Evolutionary conservation across 306 rosid genomes (phyloP), one percentile per base, ranked within the genome.

Genomic region (Corylus avellana): DNA sequence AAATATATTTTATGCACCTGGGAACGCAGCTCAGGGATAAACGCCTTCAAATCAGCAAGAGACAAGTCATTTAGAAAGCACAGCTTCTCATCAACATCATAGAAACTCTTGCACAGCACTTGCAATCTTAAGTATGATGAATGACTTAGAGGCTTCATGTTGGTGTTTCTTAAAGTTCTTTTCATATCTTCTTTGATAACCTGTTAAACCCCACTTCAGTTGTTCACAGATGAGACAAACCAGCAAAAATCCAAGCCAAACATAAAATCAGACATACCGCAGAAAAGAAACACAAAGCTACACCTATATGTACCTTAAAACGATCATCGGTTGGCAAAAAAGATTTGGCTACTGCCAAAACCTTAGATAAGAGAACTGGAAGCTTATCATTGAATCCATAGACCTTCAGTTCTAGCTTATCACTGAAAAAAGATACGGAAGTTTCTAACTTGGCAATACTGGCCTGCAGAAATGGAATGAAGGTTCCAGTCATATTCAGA

Each of bases 111-210:
- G 74, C 92, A 88, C 84, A 95, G 82, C 84, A 92, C 87, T 87
- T 93, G 98, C 76, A 86, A 80, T 82, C 97, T 93, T 85, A 82
- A 84, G 86, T 93, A 89, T 80, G 96, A 48, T n/a, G 97, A 89
- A 83, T 95, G 99, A 84, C 83, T 90, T 74, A 80, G 85, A 81
- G 99, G 98, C 87, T 93, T 92, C 98, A 95, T 95, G 88, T 95
- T 95, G 78, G 89, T 67, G 62, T 95, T 95, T 86, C 83, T 95
- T 77, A 95, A 88, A 53, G 84, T 56, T 92, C 99, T 81, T 87
- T 84, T 85, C 98, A 85, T 82, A 29, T 89, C 89, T 90, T 95
- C 99, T 86, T 88, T 89, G 75, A 91, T 89, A 70, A 92, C 96
- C 98, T 95, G 83, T 78, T 73, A 79, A 62, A 86, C 73, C 71